Base-by-base conservation (phyloP, 495 filamentous ascomycete genomes). In the Aspergillus olivimuriae region DNA sequence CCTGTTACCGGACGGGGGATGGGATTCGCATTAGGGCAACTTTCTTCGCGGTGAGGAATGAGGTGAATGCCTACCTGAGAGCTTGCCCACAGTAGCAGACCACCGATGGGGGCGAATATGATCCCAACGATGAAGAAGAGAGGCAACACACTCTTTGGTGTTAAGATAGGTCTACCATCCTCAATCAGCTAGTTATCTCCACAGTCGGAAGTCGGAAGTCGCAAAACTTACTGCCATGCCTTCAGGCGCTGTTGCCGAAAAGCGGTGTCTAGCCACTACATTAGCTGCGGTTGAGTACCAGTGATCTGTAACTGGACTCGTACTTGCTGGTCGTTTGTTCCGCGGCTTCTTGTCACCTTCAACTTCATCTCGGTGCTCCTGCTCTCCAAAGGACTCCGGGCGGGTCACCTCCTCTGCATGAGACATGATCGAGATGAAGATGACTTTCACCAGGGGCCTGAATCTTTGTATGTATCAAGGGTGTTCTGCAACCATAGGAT, bases 211-310 rank as follows among this genome's bases (percentile, higher is more conserved):
- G n/a, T n/a, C n/a, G n/a, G n/a, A n/a, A n/a, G n/a, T n/a, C n/a
- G n/a, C 31, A 20, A 42, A 43, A 69, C 83, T 70, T 68, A 89
- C 82, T 95, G 89, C 89, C 89, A 95, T 63, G 89, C 89, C 66
- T 94, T 94, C 55, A 95, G 58, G 56, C 89, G 78, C 55, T 95
- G 89, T 59, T 94, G 89, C 45, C 89, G 77, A 58, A 94, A 95
- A 18, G 89, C 89, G 40, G 88, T 95, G 72, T 94, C 86, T 90
- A 53, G 2, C 24, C 10, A 17, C 2, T 34, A 11, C 11, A 11
- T 28, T 11, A 28, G 24, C 11, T 5, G 5, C 24, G 11, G 24
- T 6, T 28, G n/a, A n/a, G n/a, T n/a, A n/a, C n/a, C n/a, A n/a
- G n/a, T n/a, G n/a, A n/a, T n/a, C n/a, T n/a, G n/a, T n/a, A n/a